Conservation (phyloP, 768 basidiomycete species). For the Russula vinacea region DNA sequence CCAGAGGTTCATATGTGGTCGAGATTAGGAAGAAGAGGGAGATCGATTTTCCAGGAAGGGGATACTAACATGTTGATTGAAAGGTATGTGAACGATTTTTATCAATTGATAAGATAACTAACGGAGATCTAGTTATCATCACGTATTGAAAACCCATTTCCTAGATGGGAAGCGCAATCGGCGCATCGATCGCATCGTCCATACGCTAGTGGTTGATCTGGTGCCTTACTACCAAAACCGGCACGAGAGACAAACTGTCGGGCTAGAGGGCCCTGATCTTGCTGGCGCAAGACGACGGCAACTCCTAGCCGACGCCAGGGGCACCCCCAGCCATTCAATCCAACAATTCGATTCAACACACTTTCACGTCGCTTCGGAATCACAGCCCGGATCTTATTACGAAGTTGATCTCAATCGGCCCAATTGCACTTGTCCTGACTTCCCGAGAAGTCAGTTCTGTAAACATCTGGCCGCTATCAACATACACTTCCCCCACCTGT, state of each 20-base stretch:
- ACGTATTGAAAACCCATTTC: background rate
- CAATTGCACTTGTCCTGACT: background rate
- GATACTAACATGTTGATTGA: slow-evolving; percentile 2
- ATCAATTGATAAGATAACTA: no score
- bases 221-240: background rate
- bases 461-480: background rate
- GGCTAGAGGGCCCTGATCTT: background rate
- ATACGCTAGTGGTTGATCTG: background rate
- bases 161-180: no score
- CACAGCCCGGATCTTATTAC: background rate
- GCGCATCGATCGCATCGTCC: background rate
- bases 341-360: background rate
- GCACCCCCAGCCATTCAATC: background rate
- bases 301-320: background rate
- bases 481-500: background rate
- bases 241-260: background rate
- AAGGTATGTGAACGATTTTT: background rate
- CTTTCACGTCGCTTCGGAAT: background rate
- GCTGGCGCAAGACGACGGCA: background rate
- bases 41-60: background rate
- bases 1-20: background rate
- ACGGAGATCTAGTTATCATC: background rate
- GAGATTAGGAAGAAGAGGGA: background rate
- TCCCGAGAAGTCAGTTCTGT: background rate
- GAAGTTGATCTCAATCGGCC: background rate